A percentile compares a stretch with the other conserved stretches of the same genome.
Conservation (phyloP, 1,284 basidiomycete genomes). For the Uromyces viciae-fabae region DNA sequence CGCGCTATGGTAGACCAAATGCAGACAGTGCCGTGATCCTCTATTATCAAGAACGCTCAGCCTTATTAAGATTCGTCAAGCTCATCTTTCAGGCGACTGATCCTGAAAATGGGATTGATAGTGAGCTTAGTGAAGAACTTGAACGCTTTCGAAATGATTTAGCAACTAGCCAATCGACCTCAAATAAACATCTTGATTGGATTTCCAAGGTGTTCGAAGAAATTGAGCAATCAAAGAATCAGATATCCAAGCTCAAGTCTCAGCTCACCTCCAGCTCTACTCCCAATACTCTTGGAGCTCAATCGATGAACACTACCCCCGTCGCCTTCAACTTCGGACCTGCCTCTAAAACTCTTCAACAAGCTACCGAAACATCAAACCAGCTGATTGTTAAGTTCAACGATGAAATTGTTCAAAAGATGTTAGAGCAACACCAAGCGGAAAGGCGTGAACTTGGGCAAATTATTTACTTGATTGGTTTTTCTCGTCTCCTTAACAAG, state of each 20-base stretch:
- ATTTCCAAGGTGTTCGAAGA: constrained; percentile 39
- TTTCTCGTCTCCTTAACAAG: constrained; percentile 30
- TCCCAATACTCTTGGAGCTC: not conserved
- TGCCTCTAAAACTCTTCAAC: not conserved
- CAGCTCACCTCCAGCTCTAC: constrained; percentile 38
- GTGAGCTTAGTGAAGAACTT: constrained; percentile 31
- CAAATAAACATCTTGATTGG: constrained; percentile 12
- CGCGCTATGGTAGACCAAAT: constrained; percentile 42
- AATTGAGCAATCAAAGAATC: constrained; percentile 34
- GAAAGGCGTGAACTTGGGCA: constrained; percentile 43
- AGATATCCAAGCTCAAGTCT: constrained; percentile 37
- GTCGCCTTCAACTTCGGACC: constrained; percentile 19
- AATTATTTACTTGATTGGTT: constrained; percentile 42
- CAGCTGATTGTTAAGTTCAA: constrained; percentile 37
- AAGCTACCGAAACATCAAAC: constrained; percentile 29
- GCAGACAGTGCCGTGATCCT: constrained; percentile 45
- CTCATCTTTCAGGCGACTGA: constrained; percentile 35
- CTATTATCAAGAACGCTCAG: constrained; percentile 40
- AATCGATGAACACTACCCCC: not conserved
- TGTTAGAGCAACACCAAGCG: constrained; percentile 42
- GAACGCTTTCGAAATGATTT: constrained; percentile 28
- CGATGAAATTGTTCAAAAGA: constrained; percentile 45
- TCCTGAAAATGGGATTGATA: constrained; percentile 19
- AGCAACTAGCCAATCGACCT: constrained; percentile 20
- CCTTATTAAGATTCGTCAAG: constrained; percentile 31